phyloP scores from a whole-genome alignment of 495 filamentous ascomycete species.

The Pseudotulostoma volvatum region DNA sequence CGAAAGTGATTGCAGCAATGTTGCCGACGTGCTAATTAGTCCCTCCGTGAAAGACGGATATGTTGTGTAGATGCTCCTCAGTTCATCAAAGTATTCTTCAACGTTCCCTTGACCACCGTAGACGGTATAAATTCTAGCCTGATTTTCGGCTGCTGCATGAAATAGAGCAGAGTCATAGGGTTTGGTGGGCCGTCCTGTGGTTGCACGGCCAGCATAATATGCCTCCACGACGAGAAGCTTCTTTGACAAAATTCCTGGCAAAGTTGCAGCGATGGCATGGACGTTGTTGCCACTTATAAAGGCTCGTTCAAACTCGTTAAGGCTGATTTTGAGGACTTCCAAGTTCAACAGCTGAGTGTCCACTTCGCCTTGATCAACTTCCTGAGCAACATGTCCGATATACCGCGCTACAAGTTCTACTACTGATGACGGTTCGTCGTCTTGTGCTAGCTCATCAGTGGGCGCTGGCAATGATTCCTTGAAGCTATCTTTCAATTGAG shows the following conservation, averaged over 20 bases:
- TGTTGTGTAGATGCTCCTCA: slow-evolving; percentile 75
- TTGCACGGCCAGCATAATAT: slow-evolving; percentile 81
- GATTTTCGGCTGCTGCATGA: slow-evolving; percentile 64
- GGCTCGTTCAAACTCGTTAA: slow-evolving; percentile 89
- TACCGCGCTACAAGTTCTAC: slow-evolving; percentile 83
- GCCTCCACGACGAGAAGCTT: slow-evolving; percentile 71
- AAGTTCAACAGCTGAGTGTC: slow-evolving; percentile 67
- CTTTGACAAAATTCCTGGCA: slow-evolving; percentile 79
- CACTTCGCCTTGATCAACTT: slow-evolving; percentile 84
- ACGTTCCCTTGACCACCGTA: slow-evolving; percentile 98
- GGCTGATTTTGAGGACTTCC: slow-evolving; percentile 71
- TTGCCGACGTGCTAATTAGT: slow-evolving; percentile 59
- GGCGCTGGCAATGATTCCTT: slow-evolving; percentile 65
- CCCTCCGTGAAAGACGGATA: slow-evolving; percentile 84
- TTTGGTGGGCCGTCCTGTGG: slow-evolving; percentile 65
- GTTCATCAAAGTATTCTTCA: slow-evolving; percentile 96
- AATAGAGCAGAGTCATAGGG: slow-evolving; percentile 85
- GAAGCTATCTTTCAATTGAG: slow-evolving; percentile 79
- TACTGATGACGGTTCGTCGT: slow-evolving; percentile 91
- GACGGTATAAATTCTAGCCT: slow-evolving; percentile 71
- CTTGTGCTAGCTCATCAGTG: slow-evolving; percentile 91
- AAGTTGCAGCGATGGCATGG: slow-evolving; percentile 61
- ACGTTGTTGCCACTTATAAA: slow-evolving; percentile 94
- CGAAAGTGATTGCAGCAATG: slow-evolving; percentile 69
- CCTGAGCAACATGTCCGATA: slow-evolving; percentile 69